Percentiles rank a stretch among this genome's conserved stretches.
Evolutionary conservation across 2,329 filamentous ascomycete genomes (phyloP).

Genomic region (Zopfia rhizophila): DNA sequence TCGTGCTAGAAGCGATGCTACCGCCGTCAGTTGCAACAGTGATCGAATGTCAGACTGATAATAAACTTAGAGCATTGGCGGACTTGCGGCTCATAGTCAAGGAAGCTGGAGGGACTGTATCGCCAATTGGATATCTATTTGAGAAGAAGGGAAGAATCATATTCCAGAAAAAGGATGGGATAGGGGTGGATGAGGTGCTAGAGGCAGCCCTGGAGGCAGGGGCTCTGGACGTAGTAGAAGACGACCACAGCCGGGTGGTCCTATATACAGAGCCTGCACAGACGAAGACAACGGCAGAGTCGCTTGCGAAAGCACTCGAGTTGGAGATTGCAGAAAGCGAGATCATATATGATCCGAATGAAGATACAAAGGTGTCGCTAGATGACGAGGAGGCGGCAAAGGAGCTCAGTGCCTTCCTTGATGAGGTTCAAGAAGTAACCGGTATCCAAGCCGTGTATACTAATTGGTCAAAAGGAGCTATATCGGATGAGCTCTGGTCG

Average conservation of each 20-base stretch:
- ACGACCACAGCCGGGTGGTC: constrained; percentile 75
- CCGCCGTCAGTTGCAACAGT: constrained; percentile 79
- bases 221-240: constrained; percentile 76
- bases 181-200: constrained; percentile 75
- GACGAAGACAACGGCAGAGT: constrained; percentile 71
- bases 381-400: constrained; percentile 66
- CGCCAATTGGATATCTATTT: constrained; percentile 86
- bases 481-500: constrained; percentile 51
- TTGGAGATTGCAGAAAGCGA: constrained; percentile 78
- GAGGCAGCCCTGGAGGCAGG: constrained; percentile 88
- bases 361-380: constrained; percentile 76
- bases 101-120: constrained; percentile 73
- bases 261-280: constrained; percentile 75
- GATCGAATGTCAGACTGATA: constrained; percentile 87
- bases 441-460: constrained; percentile 83
- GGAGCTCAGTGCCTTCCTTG: constrained; percentile 69
- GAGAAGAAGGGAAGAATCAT: constrained; percentile 79
- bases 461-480: constrained; percentile 65
- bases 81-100: constrained; percentile 79
- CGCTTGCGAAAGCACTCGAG: constrained; percentile 70
- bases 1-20: constrained; percentile 83
- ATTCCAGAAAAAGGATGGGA: constrained; percentile 69
- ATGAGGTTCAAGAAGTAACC: constrained; percentile 73
- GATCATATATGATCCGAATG: constrained; percentile 86
- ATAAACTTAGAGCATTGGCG: constrained; percentile 76